Percentiles rank a stretch among this genome's conserved stretches.
phyloP scores from a whole-genome alignment of 495 filamentous ascomycete genomes.

The Penicillium crystallinum region DNA sequence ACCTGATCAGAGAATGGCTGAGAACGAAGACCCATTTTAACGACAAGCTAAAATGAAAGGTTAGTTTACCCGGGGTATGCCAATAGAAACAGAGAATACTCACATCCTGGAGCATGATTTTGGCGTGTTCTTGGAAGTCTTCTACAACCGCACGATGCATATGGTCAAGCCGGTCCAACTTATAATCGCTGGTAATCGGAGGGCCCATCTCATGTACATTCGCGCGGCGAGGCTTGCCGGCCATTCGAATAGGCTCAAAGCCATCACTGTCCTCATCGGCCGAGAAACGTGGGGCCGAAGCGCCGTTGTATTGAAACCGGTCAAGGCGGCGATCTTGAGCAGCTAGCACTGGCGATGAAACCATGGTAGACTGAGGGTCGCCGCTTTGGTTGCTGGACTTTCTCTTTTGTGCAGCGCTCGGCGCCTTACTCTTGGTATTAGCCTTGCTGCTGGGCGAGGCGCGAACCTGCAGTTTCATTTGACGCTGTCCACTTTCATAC shows the following conservation, averaged over 20 bases:
- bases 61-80: slow-evolving; percentile 10
- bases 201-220: slow-evolving; percentile 48
- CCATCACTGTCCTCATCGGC: slow-evolving; percentile 53
- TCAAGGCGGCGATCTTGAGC: slow-evolving; percentile 43
- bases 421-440: slow-evolving; percentile 17
- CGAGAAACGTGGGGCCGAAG: slow-evolving; percentile 35
- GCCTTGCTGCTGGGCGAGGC: slow-evolving; percentile 45
- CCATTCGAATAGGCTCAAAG: slow-evolving; percentile 56
- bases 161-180: slow-evolving; percentile 54
- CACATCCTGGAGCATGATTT: slow-evolving; percentile 55
- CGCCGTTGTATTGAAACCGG: slow-evolving; percentile 20
- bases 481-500: slow-evolving; percentile 46
- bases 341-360: slow-evolving; percentile 74
- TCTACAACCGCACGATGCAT: slow-evolving; percentile 61
- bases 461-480: slow-evolving; percentile 56
- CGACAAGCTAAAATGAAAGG: slow-evolving; percentile 48
- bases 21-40: slow-evolving; percentile 53
- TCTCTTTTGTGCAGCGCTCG: slow-evolving; percentile 8
- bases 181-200: slow-evolving; percentile 68
- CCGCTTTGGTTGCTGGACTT: slow-evolving; percentile 12
- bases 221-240: slow-evolving; percentile 33
- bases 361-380: slow-evolving; percentile 67
- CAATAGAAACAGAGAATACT: slow-evolving; percentile 3
- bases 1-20: slow-evolving; percentile 73
- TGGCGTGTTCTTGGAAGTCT: slow-evolving; percentile 60